phyloP scores from a whole-genome alignment of 768 basidiomycete genomes.

The Porpolomopsis calyptriformis region DNA sequence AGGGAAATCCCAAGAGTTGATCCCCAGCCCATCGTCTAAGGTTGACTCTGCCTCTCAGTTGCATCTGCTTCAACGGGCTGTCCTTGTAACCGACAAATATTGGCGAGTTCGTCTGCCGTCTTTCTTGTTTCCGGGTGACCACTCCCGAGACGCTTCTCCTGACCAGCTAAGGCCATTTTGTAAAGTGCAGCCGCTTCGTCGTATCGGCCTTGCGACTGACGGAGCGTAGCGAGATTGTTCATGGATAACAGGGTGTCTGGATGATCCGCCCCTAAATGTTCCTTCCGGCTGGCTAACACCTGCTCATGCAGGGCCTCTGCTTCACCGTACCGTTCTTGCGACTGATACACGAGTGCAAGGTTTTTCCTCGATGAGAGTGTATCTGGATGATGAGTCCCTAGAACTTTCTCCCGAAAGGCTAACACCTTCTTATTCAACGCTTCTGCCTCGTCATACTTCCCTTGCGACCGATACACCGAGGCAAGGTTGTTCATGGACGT shows the following conservation, averaged over 20 bases:
- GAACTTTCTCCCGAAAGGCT: not conserved
- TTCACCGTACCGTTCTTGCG: not conserved
- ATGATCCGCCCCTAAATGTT: not conserved
- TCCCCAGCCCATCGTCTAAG: too few species aligned
- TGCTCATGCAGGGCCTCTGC: not conserved
- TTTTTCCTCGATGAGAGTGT: not conserved
- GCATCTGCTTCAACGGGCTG: not conserved
- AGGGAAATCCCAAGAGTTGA: too few species aligned
- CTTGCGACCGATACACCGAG: not conserved
- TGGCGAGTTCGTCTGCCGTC: not conserved
- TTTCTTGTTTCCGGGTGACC: not conserved
- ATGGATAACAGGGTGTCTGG: not conserved
- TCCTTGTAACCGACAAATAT: not conserved
- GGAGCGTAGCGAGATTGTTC: not conserved
- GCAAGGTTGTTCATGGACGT: not conserved
- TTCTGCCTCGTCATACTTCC: not conserved
- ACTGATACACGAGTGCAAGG: not conserved
- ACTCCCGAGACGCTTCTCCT: not conserved
- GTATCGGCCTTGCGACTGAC: not conserved
- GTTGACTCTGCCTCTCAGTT: too few species aligned
- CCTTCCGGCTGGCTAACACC: not conserved
- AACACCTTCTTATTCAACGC: not conserved
- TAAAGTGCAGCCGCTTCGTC: not conserved
- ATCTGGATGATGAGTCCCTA: not conserved
- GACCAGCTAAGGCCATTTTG: not conserved